Evolutionary conservation across 768 basidiomycete genomes (phyloP), one percentile per base, ranked within the genome.

Genomic region (Suillus discolor): DNA sequence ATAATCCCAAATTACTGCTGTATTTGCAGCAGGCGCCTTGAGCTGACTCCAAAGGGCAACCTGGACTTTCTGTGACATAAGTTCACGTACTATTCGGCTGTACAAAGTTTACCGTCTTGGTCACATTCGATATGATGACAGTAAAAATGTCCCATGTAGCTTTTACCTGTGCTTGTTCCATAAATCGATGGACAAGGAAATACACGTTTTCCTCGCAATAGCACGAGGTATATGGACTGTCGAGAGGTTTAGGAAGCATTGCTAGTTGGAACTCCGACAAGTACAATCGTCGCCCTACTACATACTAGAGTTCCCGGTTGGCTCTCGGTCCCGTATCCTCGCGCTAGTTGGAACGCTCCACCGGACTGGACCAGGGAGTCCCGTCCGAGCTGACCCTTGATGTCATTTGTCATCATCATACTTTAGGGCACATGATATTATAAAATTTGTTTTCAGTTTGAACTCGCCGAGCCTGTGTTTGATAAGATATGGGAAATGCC

Each of bases 121-220:
- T 73, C 65, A 72, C 75, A 73, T 92, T 92, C 11, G 89, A 92
- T 67, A 92, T 83, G 79, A 92, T 87, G 41, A 90, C 79, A 65
- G 78, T 82, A 71, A 77, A 85, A 60, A 81, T 74, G 34, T 87
- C 80, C 87, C 89, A 90, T 18, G 62, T 53, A 5, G 70, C 69
- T 12, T 66, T 66, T 42, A 80, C 71, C 1, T 68, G 69, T 16
- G 73, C 65, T 62, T 74, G 67, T 38, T 71, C 62, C 13, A 76
- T 66, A 69, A 91, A 85, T 5, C 69, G 73, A 55, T 82, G 75
- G 16, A 79, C 82, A 1, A 92, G 80, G 49, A 88, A 75, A 67
- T 90, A 91, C 41, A 90, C 76, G 72, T 92, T 91, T 74, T 92
- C 91, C 79, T 92, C 90, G 75, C 89, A 92, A 66, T 86, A 92